Percentiles rank a stretch among this genome's conserved stretches.
Conservation (phyloP, 768 basidiomycete genomes). For the Sporobolomyces roseus region DNA sequence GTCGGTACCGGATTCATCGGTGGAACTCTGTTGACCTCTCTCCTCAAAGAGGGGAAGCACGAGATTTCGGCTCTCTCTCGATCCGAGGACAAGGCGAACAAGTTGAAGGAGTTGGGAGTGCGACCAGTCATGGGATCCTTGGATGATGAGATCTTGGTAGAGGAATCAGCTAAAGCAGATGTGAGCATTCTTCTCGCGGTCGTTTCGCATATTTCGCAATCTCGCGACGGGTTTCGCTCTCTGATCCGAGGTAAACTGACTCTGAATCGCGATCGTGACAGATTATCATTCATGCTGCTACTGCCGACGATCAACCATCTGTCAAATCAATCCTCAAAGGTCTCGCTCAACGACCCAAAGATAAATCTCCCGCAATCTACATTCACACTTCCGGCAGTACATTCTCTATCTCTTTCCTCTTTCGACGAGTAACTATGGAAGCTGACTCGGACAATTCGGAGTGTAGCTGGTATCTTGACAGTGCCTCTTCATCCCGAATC, state of each 20-base stretch:
- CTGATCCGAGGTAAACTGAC: not conserved
- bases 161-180: slow-evolving; percentile 23
- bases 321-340: slow-evolving; percentile 37
- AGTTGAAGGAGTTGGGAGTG: slow-evolving; percentile 28
- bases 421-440: not conserved
- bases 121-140: slow-evolving; percentile 26
- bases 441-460: no score
- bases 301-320: slow-evolving; percentile 37
- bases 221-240: no score
- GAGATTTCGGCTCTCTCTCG: slow-evolving; percentile 23
- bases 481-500: slow-evolving; percentile 19
- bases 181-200: slow-evolving; percentile 10
- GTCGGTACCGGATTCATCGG: slow-evolving; percentile 39
- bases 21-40: slow-evolving; percentile 20
- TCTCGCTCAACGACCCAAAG: slow-evolving; percentile 10
- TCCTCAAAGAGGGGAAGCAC: slow-evolving; percentile 26
- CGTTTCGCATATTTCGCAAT: no score
- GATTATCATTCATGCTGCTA: slow-evolving; percentile 39
- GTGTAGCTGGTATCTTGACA: slow-evolving; percentile 15
- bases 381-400: slow-evolving; percentile 38
- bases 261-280: not conserved
- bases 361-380: slow-evolving; percentile 28
- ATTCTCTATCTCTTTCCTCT: not conserved
- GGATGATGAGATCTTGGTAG: slow-evolving; percentile 22
- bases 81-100: slow-evolving; percentile 18